phyloP scores from a whole-genome alignment of 2,329 filamentous ascomycete genomes.

The Fusarium equiseti region DNA sequence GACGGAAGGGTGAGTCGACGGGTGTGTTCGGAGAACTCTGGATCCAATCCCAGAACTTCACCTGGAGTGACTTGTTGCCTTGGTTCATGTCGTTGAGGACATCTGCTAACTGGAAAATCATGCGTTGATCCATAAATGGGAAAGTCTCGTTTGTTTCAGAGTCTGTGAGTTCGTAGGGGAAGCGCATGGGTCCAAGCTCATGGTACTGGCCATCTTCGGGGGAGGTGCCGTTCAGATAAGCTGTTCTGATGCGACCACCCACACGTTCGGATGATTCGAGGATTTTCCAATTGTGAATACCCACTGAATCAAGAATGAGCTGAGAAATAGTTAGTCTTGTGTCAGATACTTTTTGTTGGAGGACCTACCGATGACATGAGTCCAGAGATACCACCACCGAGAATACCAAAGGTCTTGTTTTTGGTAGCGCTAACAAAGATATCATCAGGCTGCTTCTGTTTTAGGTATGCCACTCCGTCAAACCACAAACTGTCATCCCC shows the following conservation, averaged over 20 bases:
- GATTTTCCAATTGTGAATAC: conserved; percentile 60
- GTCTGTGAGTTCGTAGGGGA: conserved; percentile 66
- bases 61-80: conserved; percentile 58
- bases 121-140: conserved; percentile 71
- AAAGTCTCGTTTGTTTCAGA: conserved; percentile 66
- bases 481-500: conserved; percentile 32
- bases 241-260: conserved; percentile 58
- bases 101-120: conserved; percentile 73
- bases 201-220: conserved; percentile 40
- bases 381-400: conserved; percentile 56
- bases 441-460: conserved; percentile 44
- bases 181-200: conserved; percentile 74
- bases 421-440: conserved; percentile 40
- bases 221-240: conserved; percentile 55
- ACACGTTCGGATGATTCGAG: conserved; percentile 56
- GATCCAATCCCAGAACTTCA: conserved; percentile 74
- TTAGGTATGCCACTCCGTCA: conserved; percentile 44
- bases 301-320: conserved; percentile 58
- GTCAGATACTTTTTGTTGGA: rapidly evolving
- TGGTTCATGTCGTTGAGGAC: conserved; percentile 71
- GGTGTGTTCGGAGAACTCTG: conserved; percentile 51
- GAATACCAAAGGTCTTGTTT: conserved; percentile 47
- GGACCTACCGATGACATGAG: neutral
- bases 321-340: neutral
- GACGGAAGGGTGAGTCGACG: conserved; percentile 24